These are phyloP conservation scores for Russula compacta DNA, from an alignment of 768 basidiomycete species.

Conservation along the genomic window DNA sequence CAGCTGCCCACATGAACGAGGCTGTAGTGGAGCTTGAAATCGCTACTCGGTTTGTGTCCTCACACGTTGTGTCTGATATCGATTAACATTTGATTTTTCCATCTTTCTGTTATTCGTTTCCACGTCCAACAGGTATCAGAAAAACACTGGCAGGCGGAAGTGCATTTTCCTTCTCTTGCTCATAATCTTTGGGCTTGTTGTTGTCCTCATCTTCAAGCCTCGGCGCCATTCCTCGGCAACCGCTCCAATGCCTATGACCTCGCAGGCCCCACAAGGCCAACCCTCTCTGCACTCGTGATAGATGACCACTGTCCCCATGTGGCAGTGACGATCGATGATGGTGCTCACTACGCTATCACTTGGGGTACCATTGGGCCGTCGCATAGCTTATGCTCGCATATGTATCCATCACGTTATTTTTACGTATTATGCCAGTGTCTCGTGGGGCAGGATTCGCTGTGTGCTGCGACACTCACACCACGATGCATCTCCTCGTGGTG, in stretches of 20 bases:
- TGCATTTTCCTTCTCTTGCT: conserved; percentile 90
- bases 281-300: not conserved
- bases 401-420: conserved; percentile 9
- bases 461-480: not conserved
- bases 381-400: conserved; percentile 8
- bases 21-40: conserved; percentile 77
- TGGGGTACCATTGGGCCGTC: not conserved
- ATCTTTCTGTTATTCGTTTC: not conserved
- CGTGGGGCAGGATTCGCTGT: not conserved
- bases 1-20: conserved; percentile 69
- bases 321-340: not conserved
- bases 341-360: not conserved
- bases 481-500: conserved; percentile 5
- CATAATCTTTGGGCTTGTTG: conserved; percentile 77
- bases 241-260: conserved; percentile 24
- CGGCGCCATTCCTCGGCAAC: conserved; percentile 39
- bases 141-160: conserved; percentile 84
- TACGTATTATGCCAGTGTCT: conserved; percentile 9
- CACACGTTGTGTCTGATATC: conserved; percentile 11
- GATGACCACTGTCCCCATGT: not conserved
- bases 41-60: conserved; percentile 61
- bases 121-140: conserved; percentile 63
- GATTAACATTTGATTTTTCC: conserved; percentile 7
- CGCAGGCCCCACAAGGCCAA: not conserved
- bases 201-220: conserved; percentile 91